Evolutionary conservation across 1,284 basidiomycete genomes (phyloP).

Genomic region (Phylloporus sp.): DNA sequence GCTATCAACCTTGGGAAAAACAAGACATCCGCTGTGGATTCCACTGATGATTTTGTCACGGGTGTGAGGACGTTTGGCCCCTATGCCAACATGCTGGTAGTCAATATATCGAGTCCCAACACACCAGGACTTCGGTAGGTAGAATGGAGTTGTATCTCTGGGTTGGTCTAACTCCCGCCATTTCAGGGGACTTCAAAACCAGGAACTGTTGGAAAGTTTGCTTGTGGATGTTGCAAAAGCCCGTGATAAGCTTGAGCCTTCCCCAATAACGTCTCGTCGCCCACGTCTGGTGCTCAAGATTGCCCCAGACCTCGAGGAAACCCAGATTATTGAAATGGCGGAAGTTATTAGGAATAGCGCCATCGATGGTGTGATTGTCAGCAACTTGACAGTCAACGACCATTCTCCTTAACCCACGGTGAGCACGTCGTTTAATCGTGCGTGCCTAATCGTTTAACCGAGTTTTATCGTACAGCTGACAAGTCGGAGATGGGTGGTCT

Average conservation of each 20-base stretch:
- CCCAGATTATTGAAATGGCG: slow-evolving; percentile 87
- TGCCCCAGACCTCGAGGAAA: slow-evolving; percentile 87
- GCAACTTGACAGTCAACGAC: slow-evolving; percentile 93
- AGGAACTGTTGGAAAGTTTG: slow-evolving; percentile 76
- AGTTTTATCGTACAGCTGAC: background rate
- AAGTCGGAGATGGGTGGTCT: too few species aligned
- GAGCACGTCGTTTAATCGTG: slow-evolving; percentile 28
- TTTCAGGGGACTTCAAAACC: slow-evolving; percentile 80
- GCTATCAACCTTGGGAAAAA: slow-evolving; percentile 98
- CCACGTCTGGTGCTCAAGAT: slow-evolving; percentile 93
- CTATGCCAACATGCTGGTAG: slow-evolving; percentile 91
- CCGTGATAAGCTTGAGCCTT: slow-evolving; percentile 67
- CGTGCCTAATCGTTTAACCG: background rate
- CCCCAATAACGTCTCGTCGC: slow-evolving; percentile 52
- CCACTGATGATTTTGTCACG: slow-evolving; percentile 87
- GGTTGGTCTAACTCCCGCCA: background rate
- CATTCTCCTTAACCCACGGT: slow-evolving; percentile 68
- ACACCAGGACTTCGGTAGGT: slow-evolving; percentile 88
- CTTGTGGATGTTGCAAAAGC: slow-evolving; percentile 80
- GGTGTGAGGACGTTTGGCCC: slow-evolving; percentile 89
- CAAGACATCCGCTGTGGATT: slow-evolving; percentile 84
- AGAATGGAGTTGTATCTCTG: background rate
- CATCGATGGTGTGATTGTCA: slow-evolving; percentile 96
- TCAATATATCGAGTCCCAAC: slow-evolving; percentile 97
- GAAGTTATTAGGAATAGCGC: slow-evolving; percentile 76